These are phyloP conservation scores for Leccinum aurantiacum DNA, from an alignment of 768 basidiomycete species.

Conservation along the genomic window DNA sequence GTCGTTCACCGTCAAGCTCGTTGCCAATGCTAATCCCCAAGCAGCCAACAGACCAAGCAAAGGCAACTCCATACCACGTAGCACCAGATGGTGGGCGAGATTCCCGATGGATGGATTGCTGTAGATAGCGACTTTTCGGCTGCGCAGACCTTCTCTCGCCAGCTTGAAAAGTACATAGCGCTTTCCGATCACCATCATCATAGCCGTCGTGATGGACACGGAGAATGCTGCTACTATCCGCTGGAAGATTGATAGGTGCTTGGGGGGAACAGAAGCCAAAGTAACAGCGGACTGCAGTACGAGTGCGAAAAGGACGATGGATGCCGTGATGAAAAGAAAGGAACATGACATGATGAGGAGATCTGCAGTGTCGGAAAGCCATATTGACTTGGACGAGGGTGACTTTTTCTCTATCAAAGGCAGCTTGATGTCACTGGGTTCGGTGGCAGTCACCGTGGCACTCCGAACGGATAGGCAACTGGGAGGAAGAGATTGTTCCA, in stretches of 20 bases:
- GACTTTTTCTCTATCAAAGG: neutral
- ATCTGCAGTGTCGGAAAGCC: constrained; percentile 9
- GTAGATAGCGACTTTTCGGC: constrained; percentile 15
- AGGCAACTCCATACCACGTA: constrained; percentile 9
- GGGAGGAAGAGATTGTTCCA: neutral
- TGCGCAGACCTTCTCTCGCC: constrained; percentile 8
- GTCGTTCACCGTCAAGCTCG: constrained; percentile 13
- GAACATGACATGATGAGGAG: constrained; percentile 8
- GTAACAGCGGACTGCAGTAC: neutral
- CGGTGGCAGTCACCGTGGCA: neutral
- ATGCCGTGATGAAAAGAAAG: constrained; percentile 2
- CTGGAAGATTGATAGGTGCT: constrained; percentile 7
- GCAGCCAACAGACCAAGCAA: constrained; percentile 9
- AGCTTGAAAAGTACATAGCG: constrained; percentile 19
- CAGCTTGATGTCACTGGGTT: neutral
- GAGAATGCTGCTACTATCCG: constrained; percentile 14
- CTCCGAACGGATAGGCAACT: neutral
- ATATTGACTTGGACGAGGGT: neutral
- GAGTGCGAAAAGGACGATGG: constrained; percentile 7
- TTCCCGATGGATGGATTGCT: constrained; percentile 12
- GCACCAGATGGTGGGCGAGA: constrained; percentile 6
- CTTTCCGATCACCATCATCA: constrained; percentile 16
- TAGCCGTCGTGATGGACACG: constrained; percentile 11
- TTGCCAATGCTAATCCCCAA: constrained; percentile 16
- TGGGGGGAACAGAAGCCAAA: neutral